phyloP scores from a whole-genome alignment of 257 asterid species.

The Fraxinus quadrangulata region DNA sequence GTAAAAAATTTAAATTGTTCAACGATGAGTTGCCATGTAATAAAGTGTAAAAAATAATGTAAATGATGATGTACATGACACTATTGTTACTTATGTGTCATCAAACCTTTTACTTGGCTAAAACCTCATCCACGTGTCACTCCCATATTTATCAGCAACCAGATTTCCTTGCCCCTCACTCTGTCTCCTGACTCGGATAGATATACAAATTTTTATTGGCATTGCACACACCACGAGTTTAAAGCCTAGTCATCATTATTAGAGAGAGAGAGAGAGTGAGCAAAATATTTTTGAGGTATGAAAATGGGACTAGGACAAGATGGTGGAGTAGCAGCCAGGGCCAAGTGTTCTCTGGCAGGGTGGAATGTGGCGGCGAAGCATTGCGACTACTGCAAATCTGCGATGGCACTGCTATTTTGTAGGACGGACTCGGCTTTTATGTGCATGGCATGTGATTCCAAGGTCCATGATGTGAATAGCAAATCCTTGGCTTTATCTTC shows the following conservation, averaged over 20 bases:
- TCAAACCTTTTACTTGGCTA: constrained; percentile 53
- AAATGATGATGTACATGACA: too few relatives aligned
- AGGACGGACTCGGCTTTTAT: constrained; percentile 56
- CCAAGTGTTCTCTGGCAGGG: constrained; percentile 28
- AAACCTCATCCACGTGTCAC: constrained; percentile 57
- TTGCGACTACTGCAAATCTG: constrained; percentile 67
- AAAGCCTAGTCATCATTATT: constrained; percentile 31
- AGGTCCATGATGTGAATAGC: constrained; percentile 31
- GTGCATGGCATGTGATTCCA: constrained; percentile 68
- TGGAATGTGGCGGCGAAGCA: constrained; percentile 45
- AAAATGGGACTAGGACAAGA: constrained; percentile 28
- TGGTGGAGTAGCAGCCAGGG: constrained; percentile 27
- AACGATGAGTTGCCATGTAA: too few relatives aligned
- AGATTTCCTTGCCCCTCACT: constrained; percentile 34
- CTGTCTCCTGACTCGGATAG: constrained; percentile 30
- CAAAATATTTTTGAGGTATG: not conserved
- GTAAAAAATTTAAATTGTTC: too few relatives aligned
- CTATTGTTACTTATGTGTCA: constrained; percentile 3
- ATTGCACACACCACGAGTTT: constrained; percentile 34
- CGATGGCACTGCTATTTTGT: constrained; percentile 75
- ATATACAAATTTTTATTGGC: constrained; percentile 32
- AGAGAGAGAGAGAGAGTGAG: not conserved
- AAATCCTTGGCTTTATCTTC: not conserved
- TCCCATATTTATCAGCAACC: constrained; percentile 29
- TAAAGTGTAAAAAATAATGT: too few relatives aligned